Percentiles rank a stretch among this genome's conserved stretches.
These are phyloP conservation scores for Hordeum marinum DNA, from an alignment of 176 grass and related monocot species.

Conservation along the genomic window DNA sequence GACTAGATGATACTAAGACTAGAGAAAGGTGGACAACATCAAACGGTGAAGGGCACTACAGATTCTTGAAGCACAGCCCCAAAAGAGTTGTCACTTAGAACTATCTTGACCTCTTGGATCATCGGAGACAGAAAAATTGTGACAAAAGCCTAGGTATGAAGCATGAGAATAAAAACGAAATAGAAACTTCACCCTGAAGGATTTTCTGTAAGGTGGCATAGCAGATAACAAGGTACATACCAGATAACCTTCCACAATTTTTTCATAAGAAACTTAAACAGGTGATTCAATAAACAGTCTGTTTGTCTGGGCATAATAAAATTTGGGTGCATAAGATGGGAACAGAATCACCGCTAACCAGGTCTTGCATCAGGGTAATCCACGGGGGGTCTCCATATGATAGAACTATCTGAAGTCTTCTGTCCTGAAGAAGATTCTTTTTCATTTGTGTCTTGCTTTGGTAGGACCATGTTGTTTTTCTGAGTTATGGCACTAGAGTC, in stretches of 20 bases:
- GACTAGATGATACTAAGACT: neutral
- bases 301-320: neutral
- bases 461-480: neutral
- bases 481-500: slow-evolving; percentile 25
- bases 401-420: slow-evolving; percentile 40
- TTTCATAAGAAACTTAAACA: neutral
- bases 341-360: slow-evolving; percentile 39
- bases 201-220: neutral
- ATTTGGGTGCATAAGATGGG: neutral
- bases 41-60: neutral
- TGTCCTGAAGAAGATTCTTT: slow-evolving; percentile 19
- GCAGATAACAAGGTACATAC: neutral
- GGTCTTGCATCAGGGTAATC: slow-evolving; percentile 80
- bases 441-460: slow-evolving; percentile 28
- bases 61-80: neutral
- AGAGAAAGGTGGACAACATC: neutral
- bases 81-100: neutral
- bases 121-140: neutral
- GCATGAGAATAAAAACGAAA: neutral
- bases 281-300: neutral
- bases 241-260: neutral
- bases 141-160: neutral
- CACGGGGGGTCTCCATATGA: slow-evolving; percentile 40
- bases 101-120: neutral
- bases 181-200: neutral